These are phyloP conservation scores for Trichosporon inkin DNA, from an alignment of 1,284 basidiomycete species.

Conservation along the genomic window DNA sequence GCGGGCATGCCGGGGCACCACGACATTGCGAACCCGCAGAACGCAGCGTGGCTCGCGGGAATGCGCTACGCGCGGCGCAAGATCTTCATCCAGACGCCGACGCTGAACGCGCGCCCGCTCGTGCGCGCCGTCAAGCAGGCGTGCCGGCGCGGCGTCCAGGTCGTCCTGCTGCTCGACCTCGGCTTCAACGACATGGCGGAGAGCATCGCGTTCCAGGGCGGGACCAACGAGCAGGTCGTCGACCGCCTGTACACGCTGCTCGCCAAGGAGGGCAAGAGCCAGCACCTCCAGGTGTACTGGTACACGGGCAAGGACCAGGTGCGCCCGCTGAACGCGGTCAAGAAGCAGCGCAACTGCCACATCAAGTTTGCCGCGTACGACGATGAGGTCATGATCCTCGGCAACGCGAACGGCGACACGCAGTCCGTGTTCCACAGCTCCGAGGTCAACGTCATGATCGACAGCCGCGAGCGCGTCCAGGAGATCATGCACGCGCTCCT, in stretches of 20 bases:
- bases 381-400: slow-evolving; percentile 64
- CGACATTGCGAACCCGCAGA: slow-evolving; percentile 64
- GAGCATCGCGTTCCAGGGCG: slow-evolving; percentile 68
- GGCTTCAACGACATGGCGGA: slow-evolving; percentile 65
- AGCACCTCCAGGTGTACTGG: slow-evolving; percentile 65
- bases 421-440: slow-evolving; percentile 75
- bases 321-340: slow-evolving; percentile 64
- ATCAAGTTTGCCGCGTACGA: slow-evolving; percentile 73
- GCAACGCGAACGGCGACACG: slow-evolving; percentile 55
- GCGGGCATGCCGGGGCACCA: slow-evolving; percentile 56
- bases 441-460: slow-evolving; percentile 72
- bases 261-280: slow-evolving; percentile 54
- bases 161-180: slow-evolving; percentile 63
- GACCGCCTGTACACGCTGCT: slow-evolving; percentile 62
- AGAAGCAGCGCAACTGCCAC: slow-evolving; percentile 72
- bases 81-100: slow-evolving; percentile 75
- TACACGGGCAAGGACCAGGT: slow-evolving; percentile 58
- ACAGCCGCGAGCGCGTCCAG: slow-evolving; percentile 58
- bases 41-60: slow-evolving; percentile 70
- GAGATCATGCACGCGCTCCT: slow-evolving; percentile 63
- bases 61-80: slow-evolving; percentile 63
- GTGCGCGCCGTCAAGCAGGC: slow-evolving; percentile 64
- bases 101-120: slow-evolving; percentile 67
- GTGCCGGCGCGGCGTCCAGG: slow-evolving; percentile 63
- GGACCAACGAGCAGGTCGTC: slow-evolving; percentile 72